Conservation (phyloP, 176 grass and related monocot species). For the Aechmea fasciata region DNA sequence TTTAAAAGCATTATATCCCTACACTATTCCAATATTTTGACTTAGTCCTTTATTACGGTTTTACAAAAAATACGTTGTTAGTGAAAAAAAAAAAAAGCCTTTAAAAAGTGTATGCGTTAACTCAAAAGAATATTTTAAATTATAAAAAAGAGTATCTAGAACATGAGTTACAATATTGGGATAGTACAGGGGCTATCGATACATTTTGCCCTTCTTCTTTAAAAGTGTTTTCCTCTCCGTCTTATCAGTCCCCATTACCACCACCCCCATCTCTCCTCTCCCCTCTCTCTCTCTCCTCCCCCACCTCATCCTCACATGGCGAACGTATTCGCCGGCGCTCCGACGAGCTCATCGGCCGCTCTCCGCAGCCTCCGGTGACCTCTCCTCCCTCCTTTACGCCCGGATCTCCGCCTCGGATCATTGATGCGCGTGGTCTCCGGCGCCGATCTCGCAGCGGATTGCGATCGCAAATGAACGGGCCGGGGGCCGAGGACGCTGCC, state of each 20-base stretch:
- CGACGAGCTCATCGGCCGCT: neutral
- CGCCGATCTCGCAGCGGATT: neutral
- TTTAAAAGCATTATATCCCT: too few species aligned
- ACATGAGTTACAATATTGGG: too few species aligned
- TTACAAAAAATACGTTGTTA: too few species aligned
- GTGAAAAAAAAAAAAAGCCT: too few species aligned
- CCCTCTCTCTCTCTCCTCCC: neutral
- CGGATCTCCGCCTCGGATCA: neutral
- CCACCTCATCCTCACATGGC: neutral
- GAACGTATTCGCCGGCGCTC: neutral
- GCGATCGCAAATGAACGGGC: neutral
- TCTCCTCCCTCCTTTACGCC: neutral
- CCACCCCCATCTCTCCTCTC: neutral
- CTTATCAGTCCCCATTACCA: conserved; percentile 3
- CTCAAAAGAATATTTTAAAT: too few species aligned
- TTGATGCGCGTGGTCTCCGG: neutral
- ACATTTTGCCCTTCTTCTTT: neutral
- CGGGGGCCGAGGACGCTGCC: neutral
- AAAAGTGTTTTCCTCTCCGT: conserved; percentile 7
- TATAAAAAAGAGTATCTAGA: too few species aligned
- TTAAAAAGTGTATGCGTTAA: too few species aligned
- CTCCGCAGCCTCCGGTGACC: neutral
- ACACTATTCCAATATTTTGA: too few species aligned
- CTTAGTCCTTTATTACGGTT: too few species aligned
- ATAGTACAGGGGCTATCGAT: neutral